Conservation (phyloP, 2,329 filamentous ascomycete genomes). For the Fusarium fracticaudum region DNA sequence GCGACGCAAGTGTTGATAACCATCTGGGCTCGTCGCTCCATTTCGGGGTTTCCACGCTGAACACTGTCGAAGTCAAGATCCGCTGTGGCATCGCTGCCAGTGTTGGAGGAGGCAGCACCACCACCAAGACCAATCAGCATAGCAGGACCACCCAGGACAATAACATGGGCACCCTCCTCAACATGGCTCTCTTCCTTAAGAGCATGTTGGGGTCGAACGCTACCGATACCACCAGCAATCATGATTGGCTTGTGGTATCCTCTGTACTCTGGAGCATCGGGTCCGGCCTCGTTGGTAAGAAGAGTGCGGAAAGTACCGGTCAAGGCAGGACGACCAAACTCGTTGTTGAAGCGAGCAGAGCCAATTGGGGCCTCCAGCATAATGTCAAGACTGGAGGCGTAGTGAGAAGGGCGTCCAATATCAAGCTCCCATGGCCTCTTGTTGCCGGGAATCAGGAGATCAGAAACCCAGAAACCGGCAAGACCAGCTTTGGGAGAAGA, state of each 20-base stretch:
- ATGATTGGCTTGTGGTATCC: conserved; percentile 99
- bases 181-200: conserved; percentile 85
- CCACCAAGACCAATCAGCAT: conserved; percentile 98
- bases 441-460: conserved; percentile 87
- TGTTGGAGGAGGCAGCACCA: conserved; percentile 91
- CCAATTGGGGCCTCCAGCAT: conserved; percentile 98
- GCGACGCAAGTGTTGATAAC: conserved; percentile 95
- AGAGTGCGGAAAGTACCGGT: conserved; percentile 93
- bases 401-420: conserved; percentile 88
- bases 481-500: conserved; percentile 94
- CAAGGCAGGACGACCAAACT: conserved; percentile 91
- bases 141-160: conserved; percentile 93
- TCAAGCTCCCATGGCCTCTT: conserved; percentile 90
- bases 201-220: conserved; percentile 88
- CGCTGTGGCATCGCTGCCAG: conserved; percentile 86
- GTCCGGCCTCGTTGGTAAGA: conserved; percentile 66
- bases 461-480: conserved; percentile 93
- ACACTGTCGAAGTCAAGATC: conserved; percentile 98
- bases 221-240: conserved; percentile 95
- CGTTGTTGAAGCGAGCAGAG: conserved; percentile 96
- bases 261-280: conserved; percentile 71
- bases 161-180: conserved; percentile 85
- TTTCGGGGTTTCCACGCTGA: conserved; percentile 95
- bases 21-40: conserved; percentile 94
- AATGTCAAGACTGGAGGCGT: conserved; percentile 93